phyloP scores from a whole-genome alignment of 2,329 filamentous ascomycete species.

The Cercospora beticola region DNA sequence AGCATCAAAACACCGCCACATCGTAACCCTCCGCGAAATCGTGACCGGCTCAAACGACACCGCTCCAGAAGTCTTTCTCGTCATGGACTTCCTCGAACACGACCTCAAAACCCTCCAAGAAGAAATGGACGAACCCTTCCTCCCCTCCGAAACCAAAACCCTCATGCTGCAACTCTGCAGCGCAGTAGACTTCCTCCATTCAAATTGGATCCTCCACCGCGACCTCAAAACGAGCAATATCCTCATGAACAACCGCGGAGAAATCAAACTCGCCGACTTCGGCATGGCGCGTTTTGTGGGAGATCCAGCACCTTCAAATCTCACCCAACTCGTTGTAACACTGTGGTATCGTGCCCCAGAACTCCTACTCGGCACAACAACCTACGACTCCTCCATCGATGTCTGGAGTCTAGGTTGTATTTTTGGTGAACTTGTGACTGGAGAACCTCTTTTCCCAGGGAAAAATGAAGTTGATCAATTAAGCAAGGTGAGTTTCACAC shows the following conservation, averaged over 20 bases:
- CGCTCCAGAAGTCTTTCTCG: constrained; percentile 72
- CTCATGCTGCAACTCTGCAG: constrained; percentile 78
- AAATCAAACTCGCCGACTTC: constrained; percentile 95
- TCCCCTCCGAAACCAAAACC: constrained; percentile 89
- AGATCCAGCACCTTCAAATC: constrained; percentile 67
- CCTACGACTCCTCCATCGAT: constrained; percentile 76
- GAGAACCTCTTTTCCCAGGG: constrained; percentile 80
- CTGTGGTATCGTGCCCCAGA: constrained; percentile 96
- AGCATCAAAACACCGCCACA: constrained; percentile 75
- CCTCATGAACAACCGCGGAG: constrained; percentile 89
- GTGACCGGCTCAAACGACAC: constrained; percentile 49
- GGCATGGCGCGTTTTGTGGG: constrained; percentile 93
- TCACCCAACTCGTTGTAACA: constrained; percentile 92
- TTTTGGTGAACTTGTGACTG: constrained; percentile 84
- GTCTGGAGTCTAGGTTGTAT: constrained; percentile 98
- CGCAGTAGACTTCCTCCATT: constrained; percentile 82
- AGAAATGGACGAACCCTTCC: constrained; percentile 91
- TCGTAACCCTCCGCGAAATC: constrained; percentile 79
- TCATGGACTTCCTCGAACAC: constrained; percentile 97
- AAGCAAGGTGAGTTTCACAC: constrained; percentile 53
- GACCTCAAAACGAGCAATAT: constrained; percentile 94
- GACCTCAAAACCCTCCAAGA: constrained; percentile 91
- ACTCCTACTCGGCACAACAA: constrained; percentile 74
- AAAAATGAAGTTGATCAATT: constrained; percentile 92
- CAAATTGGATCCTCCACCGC: constrained; percentile 82